Conservation (phyloP, 768 basidiomycete genomes). For the Suillus brevipes region DNA sequence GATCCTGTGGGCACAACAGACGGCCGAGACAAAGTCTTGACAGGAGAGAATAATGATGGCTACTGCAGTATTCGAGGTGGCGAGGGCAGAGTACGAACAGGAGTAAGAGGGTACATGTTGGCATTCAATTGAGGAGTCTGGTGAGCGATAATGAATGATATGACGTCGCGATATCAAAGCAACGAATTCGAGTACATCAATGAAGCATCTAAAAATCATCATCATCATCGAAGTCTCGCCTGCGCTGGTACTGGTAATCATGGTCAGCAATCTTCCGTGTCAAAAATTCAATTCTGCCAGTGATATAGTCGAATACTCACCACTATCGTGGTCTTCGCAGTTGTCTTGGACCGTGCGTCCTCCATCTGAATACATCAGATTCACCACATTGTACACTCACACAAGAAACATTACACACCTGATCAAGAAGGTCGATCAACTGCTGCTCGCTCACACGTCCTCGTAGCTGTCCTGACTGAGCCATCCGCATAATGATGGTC, state of each 20-base stretch:
- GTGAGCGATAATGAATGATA: not conserved
- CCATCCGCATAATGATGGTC: slow-evolving; percentile 76
- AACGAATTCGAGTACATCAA: not conserved
- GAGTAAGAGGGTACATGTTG: not conserved
- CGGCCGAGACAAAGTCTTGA: not conserved
- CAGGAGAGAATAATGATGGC: not conserved
- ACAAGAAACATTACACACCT: slow-evolving; percentile 47
- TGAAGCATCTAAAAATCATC: slow-evolving; percentile 45
- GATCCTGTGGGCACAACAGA: not conserved
- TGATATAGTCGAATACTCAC: slow-evolving; percentile 32
- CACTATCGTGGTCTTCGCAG: slow-evolving; percentile 57
- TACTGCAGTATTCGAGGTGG: not conserved
- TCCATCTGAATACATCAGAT: slow-evolving; percentile 45
- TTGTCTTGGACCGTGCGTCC: slow-evolving; percentile 48
- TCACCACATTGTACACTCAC: not conserved
- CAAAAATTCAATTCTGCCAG: not conserved
- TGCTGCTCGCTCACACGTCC: slow-evolving; percentile 77
- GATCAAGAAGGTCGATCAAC: slow-evolving; percentile 82
- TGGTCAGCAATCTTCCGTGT: slow-evolving; percentile 9
- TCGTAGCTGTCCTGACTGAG: slow-evolving; percentile 77
- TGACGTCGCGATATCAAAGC: not conserved
- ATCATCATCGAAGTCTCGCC: slow-evolving; percentile 68
- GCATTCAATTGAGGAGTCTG: not conserved
- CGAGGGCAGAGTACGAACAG: not conserved
- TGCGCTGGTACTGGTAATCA: slow-evolving; percentile 54